These are phyloP conservation scores for Leucosporidium yakuticum DNA, from an alignment of 768 basidiomycete genomes.

Conservation along the genomic window DNA sequence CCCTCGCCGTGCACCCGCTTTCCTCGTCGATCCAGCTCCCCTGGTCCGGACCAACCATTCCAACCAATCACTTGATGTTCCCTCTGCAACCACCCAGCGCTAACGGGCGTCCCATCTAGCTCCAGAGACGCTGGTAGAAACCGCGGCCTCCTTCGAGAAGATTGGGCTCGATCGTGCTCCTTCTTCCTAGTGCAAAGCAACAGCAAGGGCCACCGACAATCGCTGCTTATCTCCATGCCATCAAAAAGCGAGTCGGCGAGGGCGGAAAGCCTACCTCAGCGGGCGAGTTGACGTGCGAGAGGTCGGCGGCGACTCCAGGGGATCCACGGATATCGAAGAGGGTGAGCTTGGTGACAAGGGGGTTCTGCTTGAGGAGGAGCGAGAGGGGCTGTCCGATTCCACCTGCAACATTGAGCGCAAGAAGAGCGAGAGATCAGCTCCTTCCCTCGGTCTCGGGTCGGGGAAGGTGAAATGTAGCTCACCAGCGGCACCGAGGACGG, in stretches of 20 bases:
- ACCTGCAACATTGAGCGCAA: constrained; percentile 42
- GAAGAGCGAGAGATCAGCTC: neutral
- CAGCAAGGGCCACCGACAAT: no score
- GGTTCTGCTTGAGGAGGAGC: constrained; percentile 85
- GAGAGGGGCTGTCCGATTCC: constrained; percentile 98
- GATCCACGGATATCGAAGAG: constrained; percentile 94
- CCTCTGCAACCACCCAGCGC: no score
- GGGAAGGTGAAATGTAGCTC: constrained; percentile 16
- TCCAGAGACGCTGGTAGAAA: no score
- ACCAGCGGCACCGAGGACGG: constrained; percentile 95
- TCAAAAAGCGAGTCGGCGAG: constrained; percentile 30
- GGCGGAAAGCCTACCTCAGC: constrained; percentile 58
- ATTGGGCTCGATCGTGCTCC: neutral
- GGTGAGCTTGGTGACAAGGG: constrained; percentile 49
- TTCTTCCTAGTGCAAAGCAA: no score
- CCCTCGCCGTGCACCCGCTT: no score
- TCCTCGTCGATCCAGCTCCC: no score
- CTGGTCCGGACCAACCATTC: no score
- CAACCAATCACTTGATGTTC: no score
- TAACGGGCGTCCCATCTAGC: no score
- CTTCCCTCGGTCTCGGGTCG: neutral
- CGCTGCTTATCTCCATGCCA: no score
- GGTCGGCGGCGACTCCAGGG: constrained; percentile 90
- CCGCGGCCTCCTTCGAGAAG: no score
- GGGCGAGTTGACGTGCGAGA: constrained; percentile 85